phyloP scores from a whole-genome alignment of 768 basidiomycete genomes.

The Podaxis carcinomalis region DNA sequence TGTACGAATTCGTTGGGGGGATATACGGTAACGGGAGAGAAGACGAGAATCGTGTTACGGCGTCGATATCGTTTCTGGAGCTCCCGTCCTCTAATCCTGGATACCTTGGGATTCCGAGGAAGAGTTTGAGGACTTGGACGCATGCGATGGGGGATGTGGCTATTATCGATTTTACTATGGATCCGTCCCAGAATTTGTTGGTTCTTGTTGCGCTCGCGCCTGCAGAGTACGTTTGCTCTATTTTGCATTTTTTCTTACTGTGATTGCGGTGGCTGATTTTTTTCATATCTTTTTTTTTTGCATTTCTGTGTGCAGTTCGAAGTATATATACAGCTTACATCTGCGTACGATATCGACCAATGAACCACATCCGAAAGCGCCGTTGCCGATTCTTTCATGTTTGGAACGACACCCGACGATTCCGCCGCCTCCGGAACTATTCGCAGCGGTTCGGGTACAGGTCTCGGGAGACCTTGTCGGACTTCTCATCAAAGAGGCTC shows the following conservation, averaged over 20 bases:
- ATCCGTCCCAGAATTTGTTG: constrained; percentile 49
- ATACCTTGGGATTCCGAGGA: constrained; percentile 17
- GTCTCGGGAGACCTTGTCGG: constrained; percentile 43
- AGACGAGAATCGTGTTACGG: constrained; percentile 34
- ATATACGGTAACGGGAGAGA: constrained; percentile 47
- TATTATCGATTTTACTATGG: constrained; percentile 56
- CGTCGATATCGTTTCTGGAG: constrained; percentile 47
- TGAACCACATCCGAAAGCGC: constrained; percentile 43
- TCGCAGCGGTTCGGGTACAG: constrained; percentile 41
- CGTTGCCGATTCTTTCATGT: constrained; percentile 33
- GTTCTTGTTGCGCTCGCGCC: constrained; percentile 43
- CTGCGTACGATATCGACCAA: constrained; percentile 48
- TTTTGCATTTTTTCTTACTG: too few relatives aligned
- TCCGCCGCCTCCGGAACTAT: constrained; percentile 26
- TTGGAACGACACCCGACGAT: constrained; percentile 26
- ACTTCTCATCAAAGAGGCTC: constrained; percentile 43
- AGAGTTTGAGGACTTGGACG: constrained; percentile 35
- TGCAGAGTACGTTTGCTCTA: constrained; percentile 29
- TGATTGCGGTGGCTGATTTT: background rate
- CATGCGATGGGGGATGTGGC: constrained; percentile 37
- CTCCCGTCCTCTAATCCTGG: constrained; percentile 32
- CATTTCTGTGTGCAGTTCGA: constrained; percentile 26
- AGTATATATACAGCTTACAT: constrained; percentile 44
- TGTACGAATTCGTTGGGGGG: constrained; percentile 49
- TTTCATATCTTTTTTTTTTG: background rate